These are phyloP conservation scores for Calonectria hawksworthii DNA, from an alignment of 2,329 filamentous ascomycete species.

Conservation along the genomic window DNA sequence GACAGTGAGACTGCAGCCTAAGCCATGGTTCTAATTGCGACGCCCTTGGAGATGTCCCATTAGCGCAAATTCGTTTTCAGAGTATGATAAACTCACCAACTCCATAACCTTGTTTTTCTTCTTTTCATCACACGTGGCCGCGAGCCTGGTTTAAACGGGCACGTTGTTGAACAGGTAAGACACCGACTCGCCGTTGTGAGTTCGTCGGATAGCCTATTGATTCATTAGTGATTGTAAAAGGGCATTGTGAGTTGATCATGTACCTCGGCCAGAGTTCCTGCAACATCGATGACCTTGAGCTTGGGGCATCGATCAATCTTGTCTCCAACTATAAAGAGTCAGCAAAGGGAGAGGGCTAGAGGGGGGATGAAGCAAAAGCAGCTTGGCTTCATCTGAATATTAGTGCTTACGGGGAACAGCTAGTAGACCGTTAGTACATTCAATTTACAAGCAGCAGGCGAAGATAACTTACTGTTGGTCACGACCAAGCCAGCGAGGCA, in stretches of 20 bases:
- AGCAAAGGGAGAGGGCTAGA: slow-evolving; percentile 6
- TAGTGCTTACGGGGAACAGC: slow-evolving; percentile 52
- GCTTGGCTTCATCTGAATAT: neutral
- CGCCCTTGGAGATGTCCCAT: slow-evolving; percentile 33
- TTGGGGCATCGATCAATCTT: slow-evolving; percentile 84
- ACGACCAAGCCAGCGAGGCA: slow-evolving; percentile 85
- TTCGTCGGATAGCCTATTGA: slow-evolving; percentile 72
- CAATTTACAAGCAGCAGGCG: neutral
- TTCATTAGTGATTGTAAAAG: slow-evolving; percentile 24
- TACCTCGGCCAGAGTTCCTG: slow-evolving; percentile 79
- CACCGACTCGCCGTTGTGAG: slow-evolving; percentile 76
- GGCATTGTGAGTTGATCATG: neutral
- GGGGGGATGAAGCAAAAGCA: neutral
- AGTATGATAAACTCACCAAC: neutral
- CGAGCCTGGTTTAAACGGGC: slow-evolving; percentile 51
- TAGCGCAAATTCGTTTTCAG: neutral
- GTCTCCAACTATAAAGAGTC: slow-evolving; percentile 67
- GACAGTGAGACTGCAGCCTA: slow-evolving; percentile 31
- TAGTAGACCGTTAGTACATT: slow-evolving; percentile 44
- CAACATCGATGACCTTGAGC: slow-evolving; percentile 93
- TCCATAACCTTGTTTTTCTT: neutral
- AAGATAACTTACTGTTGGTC: slow-evolving; percentile 78
- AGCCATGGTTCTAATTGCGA: slow-evolving; percentile 37
- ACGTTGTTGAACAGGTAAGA: slow-evolving; percentile 79
- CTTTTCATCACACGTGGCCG: neutral